These are phyloP conservation scores for Penstemon newberryi DNA, from an alignment of 257 asterid species.

Conservation along the genomic window DNA sequence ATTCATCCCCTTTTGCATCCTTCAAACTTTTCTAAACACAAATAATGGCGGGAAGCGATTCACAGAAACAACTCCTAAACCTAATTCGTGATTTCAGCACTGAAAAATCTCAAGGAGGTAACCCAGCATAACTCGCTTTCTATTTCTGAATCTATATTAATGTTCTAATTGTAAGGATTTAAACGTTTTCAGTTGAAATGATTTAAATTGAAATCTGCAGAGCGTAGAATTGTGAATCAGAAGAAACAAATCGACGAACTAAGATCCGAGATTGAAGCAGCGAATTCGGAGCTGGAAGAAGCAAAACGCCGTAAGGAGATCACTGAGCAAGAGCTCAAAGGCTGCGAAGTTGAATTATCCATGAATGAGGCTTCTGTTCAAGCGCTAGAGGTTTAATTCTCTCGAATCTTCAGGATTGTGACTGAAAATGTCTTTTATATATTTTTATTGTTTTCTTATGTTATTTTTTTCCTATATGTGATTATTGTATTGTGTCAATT, in stretches of 20 bases:
- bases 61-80: slow-evolving; percentile 58
- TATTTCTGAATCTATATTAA: background rate
- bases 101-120: slow-evolving; percentile 84
- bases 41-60: slow-evolving; percentile 80
- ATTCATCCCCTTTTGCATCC: background rate
- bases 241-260: slow-evolving; percentile 67
- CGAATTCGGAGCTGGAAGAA: slow-evolving; percentile 54
- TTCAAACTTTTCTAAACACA: background rate
- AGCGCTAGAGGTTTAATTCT: slow-evolving; percentile 54
- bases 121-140: background rate
- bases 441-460: background rate
- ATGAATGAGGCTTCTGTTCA: slow-evolving; percentile 60
- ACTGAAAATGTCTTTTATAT: background rate
- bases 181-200: background rate
- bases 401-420: slow-evolving; percentile 1
- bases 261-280: slow-evolving; percentile 46
- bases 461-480: too few species aligned
- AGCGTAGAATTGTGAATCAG: slow-evolving; percentile 53
- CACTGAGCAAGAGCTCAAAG: slow-evolving; percentile 66
- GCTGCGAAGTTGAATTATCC: slow-evolving; percentile 69
- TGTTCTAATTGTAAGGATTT: background rate
- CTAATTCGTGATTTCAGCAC: slow-evolving; percentile 67
- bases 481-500: too few species aligned
- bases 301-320: slow-evolving; percentile 63
- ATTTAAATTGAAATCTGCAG: slow-evolving; percentile 34